phyloP scores from a whole-genome alignment of 345 rosid genomes.

The Syzygium jambos region DNA sequence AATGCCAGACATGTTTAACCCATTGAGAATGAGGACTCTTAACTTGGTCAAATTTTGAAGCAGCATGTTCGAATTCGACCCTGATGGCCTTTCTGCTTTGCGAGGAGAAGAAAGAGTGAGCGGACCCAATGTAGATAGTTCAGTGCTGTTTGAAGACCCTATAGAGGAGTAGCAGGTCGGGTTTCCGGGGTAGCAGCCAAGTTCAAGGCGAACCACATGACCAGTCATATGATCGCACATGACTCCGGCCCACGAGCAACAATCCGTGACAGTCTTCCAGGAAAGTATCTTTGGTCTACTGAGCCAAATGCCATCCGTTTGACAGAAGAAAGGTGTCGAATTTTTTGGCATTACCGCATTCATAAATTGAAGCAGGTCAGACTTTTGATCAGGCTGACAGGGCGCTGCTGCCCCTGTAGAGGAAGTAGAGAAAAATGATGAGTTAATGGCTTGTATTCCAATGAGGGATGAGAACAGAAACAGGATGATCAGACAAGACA shows the following conservation, averaged over 20 bases:
- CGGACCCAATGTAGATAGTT: background rate
- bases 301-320: background rate
- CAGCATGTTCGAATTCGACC: background rate
- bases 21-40: background rate
- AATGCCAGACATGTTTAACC: background rate
- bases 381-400: background rate
- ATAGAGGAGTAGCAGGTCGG: background rate
- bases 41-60: background rate
- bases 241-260: slow-evolving; percentile 4
- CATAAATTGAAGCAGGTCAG: background rate
- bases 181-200: background rate
- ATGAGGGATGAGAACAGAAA: background rate
- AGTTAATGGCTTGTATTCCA: background rate
- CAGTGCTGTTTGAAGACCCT: background rate
- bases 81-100: background rate
- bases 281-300: background rate
- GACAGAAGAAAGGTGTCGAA: background rate
- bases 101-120: slow-evolving; percentile 1
- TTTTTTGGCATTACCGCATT: background rate
- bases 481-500: background rate
- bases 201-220: background rate
- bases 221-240: slow-evolving; percentile 7
- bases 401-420: background rate
- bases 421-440: background rate
- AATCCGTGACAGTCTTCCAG: background rate